Evolutionary conservation across 495 filamentous ascomycete species (phyloP).

Genomic region (Aspergillus campestris): DNA sequence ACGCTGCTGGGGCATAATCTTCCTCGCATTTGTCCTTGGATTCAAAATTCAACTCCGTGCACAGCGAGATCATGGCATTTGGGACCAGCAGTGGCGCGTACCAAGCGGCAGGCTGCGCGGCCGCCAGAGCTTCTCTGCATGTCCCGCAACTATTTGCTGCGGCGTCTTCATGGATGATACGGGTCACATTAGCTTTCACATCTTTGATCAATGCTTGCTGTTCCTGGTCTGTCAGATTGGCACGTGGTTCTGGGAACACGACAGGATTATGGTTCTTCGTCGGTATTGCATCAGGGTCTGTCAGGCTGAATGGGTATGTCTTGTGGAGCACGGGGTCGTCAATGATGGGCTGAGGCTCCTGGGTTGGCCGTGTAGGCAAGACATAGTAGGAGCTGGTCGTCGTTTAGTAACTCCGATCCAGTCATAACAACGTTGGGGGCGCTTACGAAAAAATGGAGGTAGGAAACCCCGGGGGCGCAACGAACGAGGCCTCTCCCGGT

Average conservation of each 20-base stretch:
- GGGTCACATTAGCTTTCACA: constrained; percentile 32
- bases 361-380: constrained; percentile 41
- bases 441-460: too few species aligned
- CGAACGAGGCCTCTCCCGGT: too few species aligned
- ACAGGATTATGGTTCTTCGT: constrained; percentile 39
- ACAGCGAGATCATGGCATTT: constrained; percentile 42
- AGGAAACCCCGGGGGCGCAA: too few species aligned
- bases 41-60: constrained; percentile 34
- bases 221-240: constrained; percentile 29
- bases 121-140: constrained; percentile 43
- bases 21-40: constrained; percentile 37
- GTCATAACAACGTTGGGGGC: too few species aligned
- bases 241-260: constrained; percentile 36
- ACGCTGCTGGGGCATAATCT: constrained; percentile 34
- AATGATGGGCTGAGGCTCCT: constrained; percentile 50
- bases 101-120: constrained; percentile 41
- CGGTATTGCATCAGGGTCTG: constrained; percentile 45
- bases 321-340: constrained; percentile 49
- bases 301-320: constrained; percentile 49
- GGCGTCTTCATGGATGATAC: constrained; percentile 33
- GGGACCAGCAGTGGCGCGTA: constrained; percentile 41
- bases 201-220: constrained; percentile 33
- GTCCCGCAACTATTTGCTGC: constrained; percentile 39
- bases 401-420: too few species aligned
- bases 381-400: constrained; percentile 36